These are phyloP conservation scores for Phycomyces blakesleeanus DNA, from an alignment of 192 early-diverging fungal genomes.

Conservation along the genomic window DNA sequence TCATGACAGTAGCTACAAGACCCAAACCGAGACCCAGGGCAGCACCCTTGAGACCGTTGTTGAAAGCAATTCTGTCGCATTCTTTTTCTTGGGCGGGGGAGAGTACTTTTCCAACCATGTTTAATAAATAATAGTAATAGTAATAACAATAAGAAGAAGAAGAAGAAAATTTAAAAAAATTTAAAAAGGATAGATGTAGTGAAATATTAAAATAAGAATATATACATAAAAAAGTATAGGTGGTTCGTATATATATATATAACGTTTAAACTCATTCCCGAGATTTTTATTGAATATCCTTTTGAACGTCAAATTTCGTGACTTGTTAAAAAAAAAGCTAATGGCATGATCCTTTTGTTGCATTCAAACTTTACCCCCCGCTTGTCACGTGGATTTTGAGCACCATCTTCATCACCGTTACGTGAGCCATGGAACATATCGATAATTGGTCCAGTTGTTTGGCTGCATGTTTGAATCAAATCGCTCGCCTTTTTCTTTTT, in stretches of 20 bases:
- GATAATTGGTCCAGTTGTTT: too few relatives aligned
- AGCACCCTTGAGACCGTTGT: conserved; percentile 33
- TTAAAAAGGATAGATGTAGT: too few relatives aligned
- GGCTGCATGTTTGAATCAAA: too few relatives aligned
- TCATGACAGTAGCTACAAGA: conserved; percentile 28
- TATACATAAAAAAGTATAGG: too few relatives aligned
- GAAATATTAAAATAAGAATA: too few relatives aligned
- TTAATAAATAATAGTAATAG: too few relatives aligned
- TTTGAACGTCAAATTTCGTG: not conserved
- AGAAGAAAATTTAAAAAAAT: not conserved
- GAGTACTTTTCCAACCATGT: not conserved
- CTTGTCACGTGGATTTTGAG: not conserved
- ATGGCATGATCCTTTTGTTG: conserved; percentile 2
- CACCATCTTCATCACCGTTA: not conserved
- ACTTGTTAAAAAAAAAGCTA: not conserved
- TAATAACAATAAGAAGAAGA: not conserved
- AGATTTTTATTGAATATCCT: too few relatives aligned
- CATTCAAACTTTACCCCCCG: not conserved
- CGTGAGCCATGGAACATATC: too few relatives aligned
- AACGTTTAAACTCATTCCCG: too few relatives aligned
- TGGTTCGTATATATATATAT: too few relatives aligned
- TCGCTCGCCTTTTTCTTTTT: too few relatives aligned
- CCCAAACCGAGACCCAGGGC: conserved; percentile 38
- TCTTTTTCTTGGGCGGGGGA: conserved; percentile 25
- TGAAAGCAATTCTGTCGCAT: conserved; percentile 18